Evolutionary conservation across 1,139 yeast genomes (phyloP).

Genomic region (Suhomyces maxii): DNA sequence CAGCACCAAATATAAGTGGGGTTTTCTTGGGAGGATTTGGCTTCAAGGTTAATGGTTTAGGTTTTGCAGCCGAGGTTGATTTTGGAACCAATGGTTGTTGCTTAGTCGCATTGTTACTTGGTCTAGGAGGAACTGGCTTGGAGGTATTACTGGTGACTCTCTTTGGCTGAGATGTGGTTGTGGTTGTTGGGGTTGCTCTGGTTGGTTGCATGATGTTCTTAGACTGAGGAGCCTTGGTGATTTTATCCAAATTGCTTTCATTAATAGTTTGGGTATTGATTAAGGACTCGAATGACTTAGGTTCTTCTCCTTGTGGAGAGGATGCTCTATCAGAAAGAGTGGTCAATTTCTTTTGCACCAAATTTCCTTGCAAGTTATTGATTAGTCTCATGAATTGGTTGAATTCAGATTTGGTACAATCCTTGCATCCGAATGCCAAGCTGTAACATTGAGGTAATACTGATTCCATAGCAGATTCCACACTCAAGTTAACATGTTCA

Average conservation of each 20-base stretch:
- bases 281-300: slow-evolving; percentile 31
- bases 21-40: slow-evolving; percentile 11
- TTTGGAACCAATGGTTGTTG: background rate
- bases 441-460: slow-evolving; percentile 40
- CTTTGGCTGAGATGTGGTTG: background rate
- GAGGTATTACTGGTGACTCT: background rate
- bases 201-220: slow-evolving; percentile 17
- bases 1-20: slow-evolving; percentile 29
- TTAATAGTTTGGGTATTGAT: slow-evolving; percentile 36
- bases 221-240: slow-evolving; percentile 25
- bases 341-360: slow-evolving; percentile 31
- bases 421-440: slow-evolving; percentile 44
- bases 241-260: slow-evolving; percentile 27
- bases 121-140: background rate
- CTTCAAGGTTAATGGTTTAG: slow-evolving; percentile 13
- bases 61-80: background rate
- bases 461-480: slow-evolving; percentile 38
- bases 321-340: slow-evolving; percentile 22
- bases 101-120: background rate
- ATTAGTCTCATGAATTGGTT: slow-evolving; percentile 28
- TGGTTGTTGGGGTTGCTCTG: background rate
- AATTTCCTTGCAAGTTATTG: slow-evolving; percentile 29
- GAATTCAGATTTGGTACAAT: slow-evolving; percentile 41
- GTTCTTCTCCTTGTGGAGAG: slow-evolving; percentile 5
- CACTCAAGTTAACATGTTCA: slow-evolving; percentile 37